Percentiles rank a stretch among this genome's conserved stretches.
Conservation (phyloP, 208 protist genomes). For the Porcisia hertigi region DNA sequence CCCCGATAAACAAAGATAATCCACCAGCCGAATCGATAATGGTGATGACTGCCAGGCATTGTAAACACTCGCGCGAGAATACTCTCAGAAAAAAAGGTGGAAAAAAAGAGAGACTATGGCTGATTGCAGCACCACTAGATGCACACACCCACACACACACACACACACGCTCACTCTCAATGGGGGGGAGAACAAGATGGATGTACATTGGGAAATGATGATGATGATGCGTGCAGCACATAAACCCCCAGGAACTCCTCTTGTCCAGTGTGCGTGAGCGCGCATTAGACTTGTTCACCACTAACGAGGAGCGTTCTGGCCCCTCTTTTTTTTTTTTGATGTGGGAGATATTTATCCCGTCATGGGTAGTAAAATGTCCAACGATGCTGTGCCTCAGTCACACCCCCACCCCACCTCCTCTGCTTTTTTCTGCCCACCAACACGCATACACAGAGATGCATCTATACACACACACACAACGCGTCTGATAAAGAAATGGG, state of each 20-base stretch:
- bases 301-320: not conserved
- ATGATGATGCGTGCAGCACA: not conserved
- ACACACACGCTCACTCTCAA: not conserved
- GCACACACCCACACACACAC: not conserved
- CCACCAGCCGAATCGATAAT: too few relatives aligned
- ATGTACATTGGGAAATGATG: not conserved
- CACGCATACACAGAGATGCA: too few relatives aligned
- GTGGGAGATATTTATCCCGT: not conserved
- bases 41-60: too few relatives aligned
- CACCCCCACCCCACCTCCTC: not conserved
- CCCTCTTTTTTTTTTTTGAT: not conserved
- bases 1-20: too few relatives aligned
- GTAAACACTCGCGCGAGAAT: too few relatives aligned
- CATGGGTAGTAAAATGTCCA: too few relatives aligned
- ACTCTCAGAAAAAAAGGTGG: not conserved
- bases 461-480: too few relatives aligned
- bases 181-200: not conserved
- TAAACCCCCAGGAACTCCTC: not conserved
- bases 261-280: not conserved
- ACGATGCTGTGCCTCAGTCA: too few relatives aligned
- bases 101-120: not conserved
- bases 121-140: not conserved
- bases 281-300: not conserved
- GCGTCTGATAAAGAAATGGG: constrained; percentile 49
- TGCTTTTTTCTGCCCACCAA: not conserved